Evolutionary conservation across 1,139 yeast species (phyloP).

Genomic region (Suhomyces ambrosiae): DNA sequence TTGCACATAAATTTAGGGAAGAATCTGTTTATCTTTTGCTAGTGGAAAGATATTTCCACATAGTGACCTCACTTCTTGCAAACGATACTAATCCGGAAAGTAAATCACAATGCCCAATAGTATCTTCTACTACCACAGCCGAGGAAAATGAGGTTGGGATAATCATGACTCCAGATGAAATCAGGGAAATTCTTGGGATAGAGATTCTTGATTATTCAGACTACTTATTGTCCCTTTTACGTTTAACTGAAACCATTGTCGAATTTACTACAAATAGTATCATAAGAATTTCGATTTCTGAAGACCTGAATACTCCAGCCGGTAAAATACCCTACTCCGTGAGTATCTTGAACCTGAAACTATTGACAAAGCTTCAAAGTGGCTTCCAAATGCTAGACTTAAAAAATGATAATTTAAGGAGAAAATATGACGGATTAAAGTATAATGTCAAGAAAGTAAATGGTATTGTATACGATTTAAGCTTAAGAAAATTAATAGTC

Average conservation of each 20-base stretch:
- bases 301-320: not conserved
- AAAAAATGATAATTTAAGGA: constrained; percentile 32
- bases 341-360: constrained; percentile 27
- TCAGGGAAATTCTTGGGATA: constrained; percentile 15
- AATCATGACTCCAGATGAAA: constrained; percentile 25
- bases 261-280: constrained; percentile 34
- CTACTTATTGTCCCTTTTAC: constrained; percentile 28
- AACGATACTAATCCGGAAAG: constrained; percentile 3
- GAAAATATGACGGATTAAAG: constrained; percentile 35
- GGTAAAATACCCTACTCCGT: constrained; percentile 24
- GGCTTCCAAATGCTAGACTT: constrained; percentile 36
- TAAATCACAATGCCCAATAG: constrained; percentile 6
- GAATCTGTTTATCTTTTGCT: constrained; percentile 25
- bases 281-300: constrained; percentile 25
- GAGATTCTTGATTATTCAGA: constrained; percentile 23
- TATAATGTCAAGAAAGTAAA: constrained; percentile 33
- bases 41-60: constrained; percentile 22
- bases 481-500: constrained; percentile 15
- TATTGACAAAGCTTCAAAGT: constrained; percentile 28
- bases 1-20: constrained; percentile 23
- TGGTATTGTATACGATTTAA: constrained; percentile 29
- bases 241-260: constrained; percentile 28
- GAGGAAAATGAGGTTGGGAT: constrained; percentile 15
- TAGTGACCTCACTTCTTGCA: not conserved
- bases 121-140: constrained; percentile 2